phyloP scores from a whole-genome alignment of 2,329 filamentous ascomycete genomes.

The Fusarium agapanthi region DNA sequence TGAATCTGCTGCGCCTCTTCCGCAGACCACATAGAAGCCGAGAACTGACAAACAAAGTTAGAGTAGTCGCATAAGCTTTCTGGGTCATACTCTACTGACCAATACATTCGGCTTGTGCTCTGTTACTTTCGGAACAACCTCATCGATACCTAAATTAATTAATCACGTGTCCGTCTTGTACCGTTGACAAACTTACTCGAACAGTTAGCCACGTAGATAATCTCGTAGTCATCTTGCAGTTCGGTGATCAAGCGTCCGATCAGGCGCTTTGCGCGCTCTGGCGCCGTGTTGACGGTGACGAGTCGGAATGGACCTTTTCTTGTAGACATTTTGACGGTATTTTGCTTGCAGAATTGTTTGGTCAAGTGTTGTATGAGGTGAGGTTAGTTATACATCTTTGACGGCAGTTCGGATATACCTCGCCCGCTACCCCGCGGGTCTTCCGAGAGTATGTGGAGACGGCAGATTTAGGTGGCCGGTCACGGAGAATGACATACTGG shows the following conservation, averaged over 20 bases:
- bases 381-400: not conserved
- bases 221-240: slow-evolving; percentile 6
- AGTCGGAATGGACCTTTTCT: slow-evolving; percentile 8
- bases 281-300: slow-evolving; percentile 3
- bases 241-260: slow-evolving; percentile 5
- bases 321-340: not conserved
- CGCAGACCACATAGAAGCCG: slow-evolving; percentile 6
- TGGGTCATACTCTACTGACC: fast-evolving
- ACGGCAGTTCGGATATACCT: not conserved
- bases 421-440: not conserved
- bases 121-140: slow-evolving; percentile 9
- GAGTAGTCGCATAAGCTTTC: fast-evolving
- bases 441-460: not conserved
- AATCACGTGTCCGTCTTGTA: fast-evolving
- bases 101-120: slow-evolving; percentile 4
- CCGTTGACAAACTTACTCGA: not conserved
- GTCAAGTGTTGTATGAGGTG: not conserved
- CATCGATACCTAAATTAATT: not conserved
- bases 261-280: slow-evolving; percentile 6
- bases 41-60: not conserved
- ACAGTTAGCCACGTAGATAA: slow-evolving; percentile 10
- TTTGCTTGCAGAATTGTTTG: fast-evolving
- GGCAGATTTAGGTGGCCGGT: not conserved
- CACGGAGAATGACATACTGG: not conserved
- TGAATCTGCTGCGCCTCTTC: slow-evolving; percentile 13